Evolutionary conservation across 371 early-diverging fungal species (phyloP), one percentile per base, ranked within the genome.

Genomic region (Mortierella polycephala): DNA sequence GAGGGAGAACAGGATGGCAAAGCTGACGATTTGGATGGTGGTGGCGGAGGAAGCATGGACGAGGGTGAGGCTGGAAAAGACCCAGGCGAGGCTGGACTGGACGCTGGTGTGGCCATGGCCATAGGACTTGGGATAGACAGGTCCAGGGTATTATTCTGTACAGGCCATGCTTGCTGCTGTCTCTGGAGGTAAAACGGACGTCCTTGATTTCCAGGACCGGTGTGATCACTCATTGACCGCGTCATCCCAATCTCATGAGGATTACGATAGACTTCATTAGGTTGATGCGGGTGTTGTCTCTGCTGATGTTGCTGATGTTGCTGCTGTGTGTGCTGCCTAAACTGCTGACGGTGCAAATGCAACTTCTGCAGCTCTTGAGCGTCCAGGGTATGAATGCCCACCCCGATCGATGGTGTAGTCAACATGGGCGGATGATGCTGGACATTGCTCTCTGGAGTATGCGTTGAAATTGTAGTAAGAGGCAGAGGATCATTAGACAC

Each of bases 201-300:
- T 5, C 47, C 41, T 10, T 53, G 49, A 21, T 49, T 12, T 4
- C 40, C 14, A 40, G 40, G 40, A 2, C 57, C 51, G 16, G 18
- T 61, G 9, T 68, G 68, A 9, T 68, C 68, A 13, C 68, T 68
- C 68, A 60, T 54, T 11, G 68, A 68, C 11, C 57, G 56, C 8
- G 47, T 41, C 68, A 68, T 68, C 39, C 57, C 68, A n/a, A 61
- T 51, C 1, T 60, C 60, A 39, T 61, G 68, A 11, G 68, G 56
- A 16, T 41, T 18, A 18, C 51, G 18, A n/a, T 4, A 5, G 20
- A 8, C 13, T 18, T 10, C 8, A 10, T 14, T 21, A 16, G 56
- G 61, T 12, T 57, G 62, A 39, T 41, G 61, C 18, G 30, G 18
- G 4, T 37, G 49, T 9, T 54, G 53, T 55, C 60, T 30, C 52